Evolutionary conservation across 768 basidiomycete genomes (phyloP).

Genomic region (Naganishia vishniacii): DNA sequence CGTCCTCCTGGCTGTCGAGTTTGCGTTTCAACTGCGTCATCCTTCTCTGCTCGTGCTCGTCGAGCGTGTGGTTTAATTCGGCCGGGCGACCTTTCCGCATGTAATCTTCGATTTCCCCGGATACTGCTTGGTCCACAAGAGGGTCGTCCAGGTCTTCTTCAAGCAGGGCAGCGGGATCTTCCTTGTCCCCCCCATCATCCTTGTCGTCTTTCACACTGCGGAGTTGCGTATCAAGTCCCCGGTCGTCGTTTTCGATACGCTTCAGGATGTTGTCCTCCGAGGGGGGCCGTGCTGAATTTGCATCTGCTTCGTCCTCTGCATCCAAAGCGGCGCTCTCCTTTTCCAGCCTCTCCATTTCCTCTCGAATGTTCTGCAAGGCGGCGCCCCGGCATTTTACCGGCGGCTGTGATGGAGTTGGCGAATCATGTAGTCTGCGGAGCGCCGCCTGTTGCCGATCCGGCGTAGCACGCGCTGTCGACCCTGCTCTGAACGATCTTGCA

Average conservation of each 20-base stretch:
- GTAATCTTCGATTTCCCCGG: slow-evolving; percentile 59
- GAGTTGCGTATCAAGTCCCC: slow-evolving; percentile 13
- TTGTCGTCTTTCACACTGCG: slow-evolving; percentile 3
- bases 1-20: slow-evolving; percentile 47
- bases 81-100: slow-evolving; percentile 52
- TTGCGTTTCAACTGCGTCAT: slow-evolving; percentile 14
- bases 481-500: not conserved
- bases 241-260: slow-evolving; percentile 9
- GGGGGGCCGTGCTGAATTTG: not conserved
- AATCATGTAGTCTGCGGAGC: slow-evolving; percentile 1
- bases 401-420: not conserved
- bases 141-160: slow-evolving; percentile 60
- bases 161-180: not conserved
- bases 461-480: not conserved
- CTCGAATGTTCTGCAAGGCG: slow-evolving; percentile 4
- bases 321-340: slow-evolving; percentile 7
- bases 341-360: slow-evolving; percentile 12
- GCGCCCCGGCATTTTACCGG: not conserved
- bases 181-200: slow-evolving; percentile 5
- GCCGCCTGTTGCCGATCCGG: not conserved
- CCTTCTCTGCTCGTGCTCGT: slow-evolving; percentile 12
- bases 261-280: slow-evolving; percentile 6
- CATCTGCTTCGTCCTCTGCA: slow-evolving; percentile 9
- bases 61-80: not conserved
- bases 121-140: slow-evolving; percentile 64